Conservation (phyloP, 2,329 filamentous ascomycete genomes). For the Paecilomyces fulvus region DNA sequence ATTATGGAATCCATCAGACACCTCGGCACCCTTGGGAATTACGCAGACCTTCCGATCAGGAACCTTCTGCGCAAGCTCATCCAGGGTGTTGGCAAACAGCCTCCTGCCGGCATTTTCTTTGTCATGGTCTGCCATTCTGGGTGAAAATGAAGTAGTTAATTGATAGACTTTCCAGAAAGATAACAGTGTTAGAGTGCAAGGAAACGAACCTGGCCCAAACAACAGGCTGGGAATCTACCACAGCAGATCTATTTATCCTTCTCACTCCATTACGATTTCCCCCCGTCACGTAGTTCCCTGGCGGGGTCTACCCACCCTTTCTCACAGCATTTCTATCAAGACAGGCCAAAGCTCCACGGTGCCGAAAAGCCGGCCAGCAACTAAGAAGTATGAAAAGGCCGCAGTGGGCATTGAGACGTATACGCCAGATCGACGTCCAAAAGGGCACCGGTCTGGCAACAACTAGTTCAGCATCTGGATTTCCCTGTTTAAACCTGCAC, state of each 20-base stretch:
- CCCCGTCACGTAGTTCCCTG: not conserved
- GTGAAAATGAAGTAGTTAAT: not conserved
- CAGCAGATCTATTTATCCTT: not conserved
- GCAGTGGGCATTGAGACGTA: not conserved
- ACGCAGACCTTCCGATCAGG: constrained; percentile 4
- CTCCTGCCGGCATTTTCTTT: constrained; percentile 3
- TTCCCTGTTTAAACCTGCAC: not conserved
- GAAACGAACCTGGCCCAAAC: not conserved
- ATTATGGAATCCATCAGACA: constrained; percentile 5
- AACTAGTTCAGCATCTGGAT: not conserved
- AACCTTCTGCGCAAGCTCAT: constrained; percentile 3
- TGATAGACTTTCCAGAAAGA: not conserved
- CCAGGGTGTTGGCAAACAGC: constrained; percentile 6
- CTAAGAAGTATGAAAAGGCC: not conserved
- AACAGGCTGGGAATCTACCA: not conserved
- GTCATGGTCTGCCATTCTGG: not conserved
- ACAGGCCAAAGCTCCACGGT: not conserved
- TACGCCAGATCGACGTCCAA: not conserved
- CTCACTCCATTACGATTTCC: not conserved
- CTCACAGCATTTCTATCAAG: not conserved
- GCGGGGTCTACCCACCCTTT: not conserved
- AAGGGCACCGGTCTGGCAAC: not conserved
- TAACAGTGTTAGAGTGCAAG: not conserved
- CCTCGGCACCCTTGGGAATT: constrained; percentile 2
- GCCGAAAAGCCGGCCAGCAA: not conserved